Evolutionary conservation across 306 rosid genomes (phyloP), one percentile per base, ranked within the genome.

Genomic region (Dicorynia guianensis): DNA sequence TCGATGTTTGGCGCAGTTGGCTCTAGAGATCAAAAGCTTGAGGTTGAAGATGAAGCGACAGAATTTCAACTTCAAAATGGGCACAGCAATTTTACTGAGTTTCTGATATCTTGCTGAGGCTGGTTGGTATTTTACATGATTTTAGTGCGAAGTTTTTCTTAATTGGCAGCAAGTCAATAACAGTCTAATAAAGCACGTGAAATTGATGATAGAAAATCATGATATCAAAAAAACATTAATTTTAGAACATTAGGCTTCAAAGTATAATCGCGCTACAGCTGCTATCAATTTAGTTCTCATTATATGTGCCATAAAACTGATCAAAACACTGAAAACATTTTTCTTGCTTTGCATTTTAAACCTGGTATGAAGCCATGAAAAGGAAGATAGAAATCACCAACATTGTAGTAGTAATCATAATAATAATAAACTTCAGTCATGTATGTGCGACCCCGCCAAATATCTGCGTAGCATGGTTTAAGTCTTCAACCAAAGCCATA

Each of bases 401-500:
- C 56, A 30, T 17, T 54, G 5, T 25, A n/a, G 17, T 0, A 4
- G n/a, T n/a, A n/a, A n/a, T n/a, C n/a, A 14, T 5, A 49, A 11
- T 1, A 48, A 19, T 38, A 33, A 10, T 35, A 79, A 67, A 40
- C 30, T 36, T 79, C 6, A 56, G 6, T 81, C 74, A 66, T 42
- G 57, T 80, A 30, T 36, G 60, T n/a, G 79, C 61, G 65, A 1
- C 65, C 30, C 60, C 78, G 1, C 81, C 76, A 34, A 71, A 62
- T 60, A 58, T 38, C 57, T 75, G 72, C 53, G 58, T 50, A 43
- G 71, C 82, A 69, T 81, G 82, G 78, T 20, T 42, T 30, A 87
- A 52, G 39, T 84, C 89, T 72, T 85, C 76, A 65, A 74, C 82
- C 77, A 84, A 76, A 77, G 83, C 79, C 69, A 85, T 66, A 44